phyloP scores from a whole-genome alignment of 768 basidiomycete genomes.

The Neoboletus magnificus region DNA sequence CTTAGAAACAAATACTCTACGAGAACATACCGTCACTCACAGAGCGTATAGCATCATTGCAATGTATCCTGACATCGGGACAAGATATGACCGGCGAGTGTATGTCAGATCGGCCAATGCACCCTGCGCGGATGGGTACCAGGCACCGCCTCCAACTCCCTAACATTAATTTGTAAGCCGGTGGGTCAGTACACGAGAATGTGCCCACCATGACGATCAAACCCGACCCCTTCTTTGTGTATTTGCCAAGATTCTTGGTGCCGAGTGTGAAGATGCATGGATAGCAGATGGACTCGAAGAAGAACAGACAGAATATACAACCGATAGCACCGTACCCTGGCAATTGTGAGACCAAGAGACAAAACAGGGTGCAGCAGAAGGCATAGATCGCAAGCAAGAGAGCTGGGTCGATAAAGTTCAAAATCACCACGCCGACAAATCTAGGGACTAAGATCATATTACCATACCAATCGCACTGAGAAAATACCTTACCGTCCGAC shows the following conservation, averaged over 20 bases:
- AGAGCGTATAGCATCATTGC: constrained; percentile 56
- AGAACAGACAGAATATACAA: constrained; percentile 63
- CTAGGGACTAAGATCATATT: constrained; percentile 31
- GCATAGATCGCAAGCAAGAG: constrained; percentile 56
- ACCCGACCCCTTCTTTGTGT: constrained; percentile 61
- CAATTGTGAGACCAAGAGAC: constrained; percentile 47
- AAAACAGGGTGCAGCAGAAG: constrained; percentile 48
- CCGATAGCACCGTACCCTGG: constrained; percentile 54
- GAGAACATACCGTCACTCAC: constrained; percentile 35
- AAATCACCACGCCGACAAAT: constrained; percentile 58
- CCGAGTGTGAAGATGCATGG: constrained; percentile 66
- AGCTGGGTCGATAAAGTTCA: constrained; percentile 65
- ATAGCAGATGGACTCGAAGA: constrained; percentile 75
- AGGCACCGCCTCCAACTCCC: constrained; percentile 66
- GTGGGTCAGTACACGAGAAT: background rate
- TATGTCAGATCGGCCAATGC: constrained; percentile 47
- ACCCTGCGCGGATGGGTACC: constrained; percentile 63
- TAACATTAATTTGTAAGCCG: constrained; percentile 13
- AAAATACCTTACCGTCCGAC: constrained; percentile 45
- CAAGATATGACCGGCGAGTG: constrained; percentile 56
- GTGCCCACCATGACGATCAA: constrained; percentile 57
- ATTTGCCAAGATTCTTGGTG: constrained; percentile 58
- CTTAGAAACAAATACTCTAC: background rate
- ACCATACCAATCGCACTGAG: background rate
- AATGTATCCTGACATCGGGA: constrained; percentile 56